phyloP scores from a whole-genome alignment of 805 yeast species.

The Komagataella populi region DNA sequence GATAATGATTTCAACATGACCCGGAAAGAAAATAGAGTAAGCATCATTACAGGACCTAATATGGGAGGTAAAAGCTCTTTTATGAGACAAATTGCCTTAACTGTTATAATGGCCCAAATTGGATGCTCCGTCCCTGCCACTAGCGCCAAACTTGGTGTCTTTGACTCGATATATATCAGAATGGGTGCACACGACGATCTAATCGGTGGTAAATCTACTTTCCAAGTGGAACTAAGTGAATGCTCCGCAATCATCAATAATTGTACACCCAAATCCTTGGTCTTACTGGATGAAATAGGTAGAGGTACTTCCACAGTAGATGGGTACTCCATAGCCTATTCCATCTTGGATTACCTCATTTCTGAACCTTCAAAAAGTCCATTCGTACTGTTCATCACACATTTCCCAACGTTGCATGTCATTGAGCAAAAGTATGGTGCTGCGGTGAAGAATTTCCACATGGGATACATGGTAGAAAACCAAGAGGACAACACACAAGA shows the following conservation, averaged over 20 bases:
- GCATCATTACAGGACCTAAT: conserved; percentile 74
- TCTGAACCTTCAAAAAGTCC: conserved; percentile 24
- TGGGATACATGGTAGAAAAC: conserved; percentile 36
- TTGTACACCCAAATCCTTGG: conserved; percentile 41
- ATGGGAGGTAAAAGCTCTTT: conserved; percentile 83
- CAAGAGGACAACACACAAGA: conserved; percentile 10
- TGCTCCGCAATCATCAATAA: conserved; percentile 40
- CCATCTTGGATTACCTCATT: conserved; percentile 51
- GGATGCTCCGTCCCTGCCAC: conserved; percentile 69
- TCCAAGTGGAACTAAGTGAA: conserved; percentile 65
- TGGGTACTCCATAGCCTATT: conserved; percentile 71
- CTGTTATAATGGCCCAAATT: conserved; percentile 61
- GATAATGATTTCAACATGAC: conserved; percentile 50
- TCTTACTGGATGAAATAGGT: conserved; percentile 66
- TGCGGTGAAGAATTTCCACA: conserved; percentile 46
- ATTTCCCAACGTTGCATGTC: conserved; percentile 53
- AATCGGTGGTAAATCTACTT: conserved; percentile 66
- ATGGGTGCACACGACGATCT: conserved; percentile 82
- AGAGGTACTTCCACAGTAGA: conserved; percentile 59
- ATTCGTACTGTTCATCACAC: conserved; percentile 69
- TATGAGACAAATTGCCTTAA: conserved; percentile 60
- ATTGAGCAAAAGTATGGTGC: conserved; percentile 26
- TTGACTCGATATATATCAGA: conserved; percentile 38
- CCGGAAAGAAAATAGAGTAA: conserved; percentile 30
- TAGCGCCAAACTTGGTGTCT: conserved; percentile 45